Evolutionary conservation across 2,329 filamentous ascomycete species (phyloP).

Genomic region (Fusarium fracticaudum): DNA sequence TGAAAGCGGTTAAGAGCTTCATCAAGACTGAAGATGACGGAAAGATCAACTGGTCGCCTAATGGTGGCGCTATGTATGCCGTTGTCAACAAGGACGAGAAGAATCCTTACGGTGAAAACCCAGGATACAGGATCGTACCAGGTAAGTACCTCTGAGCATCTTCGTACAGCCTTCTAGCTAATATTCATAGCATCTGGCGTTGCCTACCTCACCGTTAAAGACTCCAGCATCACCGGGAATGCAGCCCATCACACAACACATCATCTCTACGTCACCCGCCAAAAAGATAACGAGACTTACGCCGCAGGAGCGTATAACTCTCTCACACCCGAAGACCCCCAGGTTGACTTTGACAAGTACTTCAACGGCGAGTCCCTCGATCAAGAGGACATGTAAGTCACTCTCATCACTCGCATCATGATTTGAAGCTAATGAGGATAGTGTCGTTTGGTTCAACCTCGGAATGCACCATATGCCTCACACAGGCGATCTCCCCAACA

Average conservation of each 20-base stretch:
- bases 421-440: fast-evolving
- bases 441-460: neutral
- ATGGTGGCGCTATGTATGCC: neutral
- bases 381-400: neutral
- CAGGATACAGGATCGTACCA: neutral
- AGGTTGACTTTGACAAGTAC: conserved; percentile 5
- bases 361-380: neutral
- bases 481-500: conserved; percentile 3
- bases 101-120: neutral
- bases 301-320: neutral
- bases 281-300: neutral
- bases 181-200: neutral
- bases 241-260: neutral
- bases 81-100: neutral
- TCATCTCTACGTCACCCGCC: neutral
- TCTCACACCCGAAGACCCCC: neutral
- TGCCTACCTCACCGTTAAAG: neutral
- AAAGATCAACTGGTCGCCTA: neutral
- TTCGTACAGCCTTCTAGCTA: fast-evolving
- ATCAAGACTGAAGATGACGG: neutral
- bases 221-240: neutral
- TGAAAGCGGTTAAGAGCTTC: conserved; percentile 7
- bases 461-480: conserved; percentile 12
- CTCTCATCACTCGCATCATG: fast-evolving
- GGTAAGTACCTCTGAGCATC: fast-evolving